These are phyloP conservation scores for Zoysia pacifica DNA, from an alignment of 176 grass and related monocot genomes.

Conservation along the genomic window DNA sequence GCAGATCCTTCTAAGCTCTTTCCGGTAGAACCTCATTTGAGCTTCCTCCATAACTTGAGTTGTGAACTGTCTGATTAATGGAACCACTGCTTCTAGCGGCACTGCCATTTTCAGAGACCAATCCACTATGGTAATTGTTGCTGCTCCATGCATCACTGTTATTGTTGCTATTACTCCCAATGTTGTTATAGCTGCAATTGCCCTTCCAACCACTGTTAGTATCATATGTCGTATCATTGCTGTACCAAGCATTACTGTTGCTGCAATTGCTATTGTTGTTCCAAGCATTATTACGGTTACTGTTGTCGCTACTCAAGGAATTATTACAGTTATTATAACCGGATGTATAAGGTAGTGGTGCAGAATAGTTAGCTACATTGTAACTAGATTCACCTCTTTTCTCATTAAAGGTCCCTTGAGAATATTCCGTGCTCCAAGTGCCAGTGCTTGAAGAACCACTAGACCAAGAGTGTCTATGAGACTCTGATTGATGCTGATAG, in stretches of 20 bases:
- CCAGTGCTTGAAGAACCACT: slow-evolving; percentile 19
- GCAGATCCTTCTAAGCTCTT: slow-evolving; percentile 88
- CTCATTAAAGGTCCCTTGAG: slow-evolving; percentile 30
- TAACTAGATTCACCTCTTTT: slow-evolving; percentile 22
- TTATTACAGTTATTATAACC: slow-evolving; percentile 32
- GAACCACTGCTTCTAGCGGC: slow-evolving; percentile 4
- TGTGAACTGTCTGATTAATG: slow-evolving; percentile 21
- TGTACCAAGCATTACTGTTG: slow-evolving; percentile 32
- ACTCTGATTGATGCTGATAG: slow-evolving; percentile 39
- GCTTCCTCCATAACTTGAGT: slow-evolving; percentile 34
- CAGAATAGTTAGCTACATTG: slow-evolving; percentile 26
- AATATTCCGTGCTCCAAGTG: slow-evolving; percentile 20
- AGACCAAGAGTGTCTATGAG: background rate
- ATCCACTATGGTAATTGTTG: slow-evolving; percentile 23
- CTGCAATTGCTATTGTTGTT: background rate
- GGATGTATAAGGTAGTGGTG: slow-evolving; percentile 37
- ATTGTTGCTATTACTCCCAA: background rate
- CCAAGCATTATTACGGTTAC: background rate
- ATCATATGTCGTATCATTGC: background rate
- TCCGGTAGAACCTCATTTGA: slow-evolving; percentile 49
- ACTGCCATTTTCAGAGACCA: slow-evolving; percentile 26
- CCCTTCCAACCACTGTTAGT: slow-evolving; percentile 14
- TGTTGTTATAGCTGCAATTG: background rate
- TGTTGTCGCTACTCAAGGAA: slow-evolving; percentile 25
- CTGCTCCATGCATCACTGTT: slow-evolving; percentile 5